These are phyloP conservation scores for Colletotrichum lindemuthianum DNA, from an alignment of 2,329 filamentous ascomycete genomes.

Conservation along the genomic window DNA sequence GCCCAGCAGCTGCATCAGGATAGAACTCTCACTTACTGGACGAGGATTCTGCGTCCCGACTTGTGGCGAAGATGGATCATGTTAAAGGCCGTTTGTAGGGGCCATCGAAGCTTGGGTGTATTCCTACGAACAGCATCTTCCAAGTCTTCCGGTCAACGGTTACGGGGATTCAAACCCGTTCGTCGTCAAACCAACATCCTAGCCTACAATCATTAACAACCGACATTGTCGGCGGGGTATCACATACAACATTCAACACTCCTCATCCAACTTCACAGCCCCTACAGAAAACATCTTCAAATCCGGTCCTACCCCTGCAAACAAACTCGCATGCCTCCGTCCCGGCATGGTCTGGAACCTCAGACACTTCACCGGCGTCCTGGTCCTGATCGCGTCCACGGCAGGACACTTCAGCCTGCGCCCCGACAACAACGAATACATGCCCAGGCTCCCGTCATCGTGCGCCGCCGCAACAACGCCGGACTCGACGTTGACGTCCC, in stretches of 20 bases:
- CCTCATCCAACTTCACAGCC: conserved; percentile 44
- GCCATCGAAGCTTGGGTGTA: too few relatives aligned
- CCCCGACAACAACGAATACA: conserved; percentile 63
- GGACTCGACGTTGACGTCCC: conserved; percentile 59
- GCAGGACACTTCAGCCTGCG: conserved; percentile 44
- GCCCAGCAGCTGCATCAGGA: too few relatives aligned
- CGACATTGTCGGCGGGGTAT: too few relatives aligned
- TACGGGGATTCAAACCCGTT: too few relatives aligned
- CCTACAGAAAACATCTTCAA: conserved; percentile 59
- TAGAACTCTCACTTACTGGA: too few relatives aligned
- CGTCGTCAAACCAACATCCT: too few relatives aligned
- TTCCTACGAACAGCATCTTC: too few relatives aligned
- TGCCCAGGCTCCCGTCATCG: conserved; percentile 56
- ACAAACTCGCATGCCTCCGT: conserved; percentile 58
- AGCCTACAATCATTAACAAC: too few relatives aligned
- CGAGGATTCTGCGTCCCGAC: too few relatives aligned
- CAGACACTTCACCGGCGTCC: conserved; percentile 52
- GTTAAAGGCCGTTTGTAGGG: too few relatives aligned
- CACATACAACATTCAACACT: conserved; percentile 35
- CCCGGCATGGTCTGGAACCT: conserved; percentile 57
- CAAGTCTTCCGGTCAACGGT: too few relatives aligned
- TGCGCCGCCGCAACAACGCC: conserved; percentile 65
- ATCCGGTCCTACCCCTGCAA: conserved; percentile 50
- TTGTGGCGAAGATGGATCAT: too few relatives aligned
- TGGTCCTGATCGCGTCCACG: conserved; percentile 39